These are phyloP conservation scores for Arthrobotrys megalospora DNA, from an alignment of 2,329 filamentous ascomycete species.

Conservation along the genomic window DNA sequence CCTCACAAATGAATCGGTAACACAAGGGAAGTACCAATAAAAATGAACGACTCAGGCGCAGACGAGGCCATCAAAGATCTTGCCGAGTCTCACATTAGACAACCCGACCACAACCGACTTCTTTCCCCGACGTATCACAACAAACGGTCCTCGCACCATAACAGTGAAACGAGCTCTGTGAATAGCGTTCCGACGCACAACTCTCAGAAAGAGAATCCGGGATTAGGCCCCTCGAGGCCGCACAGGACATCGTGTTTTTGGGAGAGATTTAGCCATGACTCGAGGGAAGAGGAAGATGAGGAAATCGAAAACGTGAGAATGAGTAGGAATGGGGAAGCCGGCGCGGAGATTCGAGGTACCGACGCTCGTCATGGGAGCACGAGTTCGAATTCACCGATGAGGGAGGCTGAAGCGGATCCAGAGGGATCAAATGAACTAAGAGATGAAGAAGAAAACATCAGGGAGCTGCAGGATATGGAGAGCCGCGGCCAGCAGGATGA, in stretches of 20 bases:
- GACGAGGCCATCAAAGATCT: conserved; percentile 60
- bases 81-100: conserved; percentile 34
- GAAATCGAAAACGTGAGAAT: conserved; percentile 35
- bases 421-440: conserved; percentile 24
- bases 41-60: conserved; percentile 62
- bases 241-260: conserved; percentile 53
- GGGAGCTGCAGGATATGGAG: conserved; percentile 38
- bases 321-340: conserved; percentile 28
- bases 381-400: conserved; percentile 38
- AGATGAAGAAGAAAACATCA: conserved; percentile 40
- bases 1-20: conserved; percentile 24
- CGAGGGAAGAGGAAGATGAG: conserved; percentile 47
- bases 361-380: conserved; percentile 6
- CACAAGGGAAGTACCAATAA: background rate
- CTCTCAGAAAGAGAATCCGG: conserved; percentile 15
- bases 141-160: conserved; percentile 10
- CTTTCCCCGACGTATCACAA: conserved; percentile 20
- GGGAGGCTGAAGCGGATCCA: conserved; percentile 40
- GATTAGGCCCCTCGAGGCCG: background rate
- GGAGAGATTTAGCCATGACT: conserved; percentile 55
- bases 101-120: conserved; percentile 27
- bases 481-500: conserved; percentile 40
- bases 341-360: background rate
- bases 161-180: conserved; percentile 23
- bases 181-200: conserved; percentile 5